Evolutionary conservation across 23 red algal genomes (phyloP).

Genomic region (Gracilariopsis chorda): DNA sequence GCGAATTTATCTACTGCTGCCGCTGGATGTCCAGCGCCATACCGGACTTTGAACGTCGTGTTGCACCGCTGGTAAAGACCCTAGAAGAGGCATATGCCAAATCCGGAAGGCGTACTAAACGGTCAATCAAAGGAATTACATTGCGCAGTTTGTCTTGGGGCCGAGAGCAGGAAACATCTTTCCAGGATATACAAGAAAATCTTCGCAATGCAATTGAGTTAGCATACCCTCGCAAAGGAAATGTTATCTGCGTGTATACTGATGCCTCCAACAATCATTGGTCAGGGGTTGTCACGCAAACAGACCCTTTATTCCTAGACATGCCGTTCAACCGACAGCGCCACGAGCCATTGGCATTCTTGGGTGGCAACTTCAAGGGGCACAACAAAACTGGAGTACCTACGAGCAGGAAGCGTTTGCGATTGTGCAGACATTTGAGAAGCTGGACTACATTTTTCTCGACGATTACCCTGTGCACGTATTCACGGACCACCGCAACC

Average conservation of each 20-base stretch:
- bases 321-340: neutral
- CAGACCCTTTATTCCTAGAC: neutral
- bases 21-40: conserved; percentile 37
- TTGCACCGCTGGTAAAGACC: neutral
- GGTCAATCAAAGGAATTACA: neutral
- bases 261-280: neutral
- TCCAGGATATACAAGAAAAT: conserved; percentile 1
- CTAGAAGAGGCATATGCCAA: neutral
- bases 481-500: conserved; percentile 25
- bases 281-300: neutral
- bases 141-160: neutral
- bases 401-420: neutral
- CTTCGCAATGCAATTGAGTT: conserved; percentile 4
- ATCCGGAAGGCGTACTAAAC: conserved; percentile 6
- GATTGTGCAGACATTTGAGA: neutral
- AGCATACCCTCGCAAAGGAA: neutral
- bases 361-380: neutral
- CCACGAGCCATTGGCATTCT: neutral
- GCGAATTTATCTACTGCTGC: conserved; percentile 27
- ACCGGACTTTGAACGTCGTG: neutral
- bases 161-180: neutral
- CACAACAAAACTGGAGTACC: neutral
- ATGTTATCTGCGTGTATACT: neutral
- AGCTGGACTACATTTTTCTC: conserved; percentile 4
- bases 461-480: neutral